Percentiles rank a stretch among this genome's conserved stretches.
Evolutionary conservation across 306 rosid species (phyloP).

Genomic region (Quercus rubra): DNA sequence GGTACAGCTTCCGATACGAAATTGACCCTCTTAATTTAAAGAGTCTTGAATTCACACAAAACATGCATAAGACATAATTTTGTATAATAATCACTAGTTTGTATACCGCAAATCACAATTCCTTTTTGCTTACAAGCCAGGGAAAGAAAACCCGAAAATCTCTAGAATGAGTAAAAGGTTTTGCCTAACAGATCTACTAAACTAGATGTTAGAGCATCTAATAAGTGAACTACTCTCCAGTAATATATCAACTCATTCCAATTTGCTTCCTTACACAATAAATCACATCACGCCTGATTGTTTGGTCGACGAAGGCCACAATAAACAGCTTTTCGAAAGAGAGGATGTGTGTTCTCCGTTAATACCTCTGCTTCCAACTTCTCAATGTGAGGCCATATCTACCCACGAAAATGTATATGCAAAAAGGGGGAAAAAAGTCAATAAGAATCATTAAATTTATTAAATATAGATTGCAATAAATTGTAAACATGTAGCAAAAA

Average conservation of each 20-base stretch:
- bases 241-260: not conserved
- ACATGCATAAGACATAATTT: not conserved
- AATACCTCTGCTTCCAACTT: slow-evolving; percentile 77
- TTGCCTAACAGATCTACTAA: not conserved
- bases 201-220: not conserved
- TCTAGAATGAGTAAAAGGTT: not conserved
- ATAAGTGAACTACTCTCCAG: not conserved
- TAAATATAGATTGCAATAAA: not conserved
- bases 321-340: slow-evolving; percentile 60
- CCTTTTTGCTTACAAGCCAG: not conserved
- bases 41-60: no score
- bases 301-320: slow-evolving; percentile 64
- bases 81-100: not conserved
- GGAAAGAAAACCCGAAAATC: not conserved
- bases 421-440: not conserved
- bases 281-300: slow-evolving; percentile 32
- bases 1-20: no score
- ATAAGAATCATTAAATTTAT: not conserved
- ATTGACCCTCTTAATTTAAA: no score
- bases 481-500: not conserved
- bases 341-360: slow-evolving; percentile 61
- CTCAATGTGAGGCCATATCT: slow-evolving; percentile 91
- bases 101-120: not conserved
- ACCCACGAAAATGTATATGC: slow-evolving; percentile 23
- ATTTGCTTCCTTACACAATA: not conserved